Base-by-base conservation (phyloP, 352 stramenopile genomes). In the Globisporangium parvum region DNA sequence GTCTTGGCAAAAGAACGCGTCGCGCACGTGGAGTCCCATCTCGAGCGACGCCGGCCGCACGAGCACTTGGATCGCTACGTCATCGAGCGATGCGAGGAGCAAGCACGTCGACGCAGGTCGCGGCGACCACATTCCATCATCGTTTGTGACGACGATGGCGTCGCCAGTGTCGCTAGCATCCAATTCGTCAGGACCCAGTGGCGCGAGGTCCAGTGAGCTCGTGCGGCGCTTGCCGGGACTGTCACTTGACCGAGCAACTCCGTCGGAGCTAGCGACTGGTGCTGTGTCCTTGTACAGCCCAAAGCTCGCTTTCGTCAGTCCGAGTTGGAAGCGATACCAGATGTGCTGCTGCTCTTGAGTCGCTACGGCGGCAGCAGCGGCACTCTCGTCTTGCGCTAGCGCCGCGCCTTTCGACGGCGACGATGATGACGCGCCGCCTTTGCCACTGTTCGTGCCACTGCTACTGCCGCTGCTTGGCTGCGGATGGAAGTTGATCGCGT, bases 401-500 rank as follows among this genome's bases (percentile, higher is more conserved):
- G 46, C 49, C 21, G 50, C 28, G n/a, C 39, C 28, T 18, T 20
- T 35, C 31, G 47, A 21, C 47, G 26, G 47, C 40, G 45, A 21
- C 40, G 45, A 23, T 47, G 41, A 12, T 23, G 39, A 58, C 57
- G 28, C 42, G 40, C 12, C 58, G 8, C 70, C 64, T 24, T 56
- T 62, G 39, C 37, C 28, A 37, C 21, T 21, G 6, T 17, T 23
- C 5, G 18, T 10, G 33, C 17, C 15, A 15, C 33, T 18, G n/a
- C 41, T 10, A 5, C 6, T 12, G 9, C 35, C 55, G 6, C 10
- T 39, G 11, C 60, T 50, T 61, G 80, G 50, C 2, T 76, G 67
- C 1, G 85, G 85, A 56, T 91, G 68, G 42, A 88, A 94, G 59
- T 94, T 71, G 47, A 94, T 94, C 9, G 82, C 82, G 20, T 85